Conservation (phyloP, 441 rosid species). For the Omphalea diandra region DNA sequence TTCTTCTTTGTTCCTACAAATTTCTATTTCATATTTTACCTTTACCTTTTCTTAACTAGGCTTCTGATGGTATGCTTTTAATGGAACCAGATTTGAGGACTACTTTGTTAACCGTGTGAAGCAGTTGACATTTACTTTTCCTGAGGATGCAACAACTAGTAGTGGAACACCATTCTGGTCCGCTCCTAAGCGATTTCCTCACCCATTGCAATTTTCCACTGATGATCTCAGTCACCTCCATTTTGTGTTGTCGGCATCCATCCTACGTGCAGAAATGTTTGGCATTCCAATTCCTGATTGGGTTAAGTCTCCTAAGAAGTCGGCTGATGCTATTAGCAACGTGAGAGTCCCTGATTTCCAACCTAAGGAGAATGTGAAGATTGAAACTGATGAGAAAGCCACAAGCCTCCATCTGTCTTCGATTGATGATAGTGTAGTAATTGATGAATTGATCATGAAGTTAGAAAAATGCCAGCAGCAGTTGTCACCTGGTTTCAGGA, state of each 20-base stretch:
- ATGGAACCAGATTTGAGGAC: conserved; percentile 71
- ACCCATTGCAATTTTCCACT: conserved; percentile 65
- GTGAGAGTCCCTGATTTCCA: conserved; percentile 84
- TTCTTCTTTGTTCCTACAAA: background rate
- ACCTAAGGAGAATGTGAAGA: conserved; percentile 73
- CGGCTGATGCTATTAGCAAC: conserved; percentile 62
- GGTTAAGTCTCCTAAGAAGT: conserved; percentile 53
- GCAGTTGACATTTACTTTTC: conserved; percentile 83
- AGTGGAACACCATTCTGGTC: conserved; percentile 96
- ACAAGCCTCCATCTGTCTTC: conserved; percentile 58
- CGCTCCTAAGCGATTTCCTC: conserved; percentile 94
- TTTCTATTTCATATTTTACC: too few species aligned
- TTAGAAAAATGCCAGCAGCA: conserved; percentile 56
- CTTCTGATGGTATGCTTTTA: conserved; percentile 13
- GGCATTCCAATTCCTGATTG: conserved; percentile 79
- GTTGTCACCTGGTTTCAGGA: conserved; percentile 57
- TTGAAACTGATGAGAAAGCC: conserved; percentile 88
- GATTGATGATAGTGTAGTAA: conserved; percentile 70
- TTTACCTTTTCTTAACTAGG: background rate
- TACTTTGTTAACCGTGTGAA: conserved; percentile 83
- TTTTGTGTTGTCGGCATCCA: conserved; percentile 66
- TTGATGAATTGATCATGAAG: conserved; percentile 56
- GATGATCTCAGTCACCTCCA: conserved; percentile 66
- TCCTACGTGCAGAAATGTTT: conserved; percentile 79
- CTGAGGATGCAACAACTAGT: conserved; percentile 88